phyloP scores from a whole-genome alignment of 257 asterid species.

The Buddleja alternifolia region DNA sequence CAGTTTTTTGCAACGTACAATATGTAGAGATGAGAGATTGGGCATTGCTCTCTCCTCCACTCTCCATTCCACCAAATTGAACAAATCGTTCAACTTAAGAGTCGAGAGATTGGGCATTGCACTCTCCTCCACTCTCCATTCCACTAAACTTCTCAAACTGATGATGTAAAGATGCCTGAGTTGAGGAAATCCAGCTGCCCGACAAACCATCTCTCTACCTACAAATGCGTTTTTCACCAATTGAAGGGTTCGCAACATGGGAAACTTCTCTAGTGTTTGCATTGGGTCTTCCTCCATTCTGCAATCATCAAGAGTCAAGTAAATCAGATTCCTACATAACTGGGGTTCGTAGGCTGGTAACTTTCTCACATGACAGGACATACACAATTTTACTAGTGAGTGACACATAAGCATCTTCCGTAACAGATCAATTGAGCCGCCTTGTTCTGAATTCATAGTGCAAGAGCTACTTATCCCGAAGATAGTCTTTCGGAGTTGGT shows the following conservation, averaged over 20 bases:
- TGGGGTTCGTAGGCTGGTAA: constrained; percentile 5
- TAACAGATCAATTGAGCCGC: neutral
- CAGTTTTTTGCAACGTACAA: too few species aligned
- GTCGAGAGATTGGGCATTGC: constrained; percentile 8
- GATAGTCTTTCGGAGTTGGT: neutral
- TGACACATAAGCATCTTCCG: neutral
- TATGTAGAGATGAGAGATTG: too few species aligned
- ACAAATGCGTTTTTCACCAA: neutral
- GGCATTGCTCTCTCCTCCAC: too few species aligned
- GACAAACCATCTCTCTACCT: constrained; percentile 11
- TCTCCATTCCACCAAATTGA: too few species aligned
- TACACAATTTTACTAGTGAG: neutral
- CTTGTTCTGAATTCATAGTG: neutral
- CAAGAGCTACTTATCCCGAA: neutral
- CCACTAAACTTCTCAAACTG: neutral
- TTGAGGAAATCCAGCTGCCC: constrained; percentile 10
- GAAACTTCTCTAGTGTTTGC: constrained; percentile 2
- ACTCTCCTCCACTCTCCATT: constrained; percentile 25
- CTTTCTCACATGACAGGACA: neutral
- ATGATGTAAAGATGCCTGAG: neutral
- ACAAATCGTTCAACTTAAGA: too few species aligned
- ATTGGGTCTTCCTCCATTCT: constrained; percentile 3
- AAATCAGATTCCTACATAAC: neutral
- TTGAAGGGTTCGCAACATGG: neutral
- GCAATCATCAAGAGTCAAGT: neutral